Conservation (phyloP, 2,329 filamentous ascomycete species). For the Arthrobotrys iridis region DNA sequence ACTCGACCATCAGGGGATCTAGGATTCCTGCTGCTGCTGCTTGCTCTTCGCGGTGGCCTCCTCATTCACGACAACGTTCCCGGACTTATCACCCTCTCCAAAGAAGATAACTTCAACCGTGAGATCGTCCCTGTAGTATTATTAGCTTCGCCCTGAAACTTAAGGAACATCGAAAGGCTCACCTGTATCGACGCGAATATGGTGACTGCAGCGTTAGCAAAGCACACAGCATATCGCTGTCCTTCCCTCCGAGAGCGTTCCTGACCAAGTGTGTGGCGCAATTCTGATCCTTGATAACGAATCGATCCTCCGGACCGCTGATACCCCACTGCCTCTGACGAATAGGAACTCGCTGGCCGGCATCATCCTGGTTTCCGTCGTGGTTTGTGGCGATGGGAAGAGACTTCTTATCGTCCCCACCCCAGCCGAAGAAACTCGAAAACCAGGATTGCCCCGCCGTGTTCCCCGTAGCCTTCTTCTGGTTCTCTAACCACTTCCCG, state of each 20-base stretch:
- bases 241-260: conserved; percentile 92
- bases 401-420: conserved; percentile 65
- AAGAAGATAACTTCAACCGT: conserved; percentile 99
- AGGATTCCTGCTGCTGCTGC: conserved; percentile 8
- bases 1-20: too few species aligned
- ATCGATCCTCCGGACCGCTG: conserved; percentile 77
- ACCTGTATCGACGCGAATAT: conserved; percentile 90
- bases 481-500: conserved; percentile 92
- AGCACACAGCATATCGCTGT: conserved; percentile 92
- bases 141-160: conserved; percentile 53
- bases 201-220: conserved; percentile 90
- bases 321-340: conserved; percentile 92
- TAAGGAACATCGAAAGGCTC: conserved; percentile 59
- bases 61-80: conserved; percentile 82
- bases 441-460: conserved; percentile 67
- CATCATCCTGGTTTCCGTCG: conserved; percentile 68
- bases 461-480: conserved; percentile 63
- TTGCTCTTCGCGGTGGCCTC: conserved; percentile 76
- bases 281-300: conserved; percentile 94
- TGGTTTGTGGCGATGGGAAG: conserved; percentile 71
- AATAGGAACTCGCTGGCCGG: conserved; percentile 83
- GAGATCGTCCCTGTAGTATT: conserved; percentile 78
- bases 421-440: conserved; percentile 72
- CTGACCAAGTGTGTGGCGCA: conserved; percentile 94
- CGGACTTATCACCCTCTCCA: conserved; percentile 76